phyloP scores from a whole-genome alignment of 306 rosid species.

The Malus domestica region ASM211411v1 NC_041799.1:33092501-33093000 shows the following conservation, averaged over 20 bases:
- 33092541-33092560: slow-evolving; percentile 46
- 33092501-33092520: slow-evolving; percentile 70
- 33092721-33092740: slow-evolving; percentile 47
- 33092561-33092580: slow-evolving; percentile 68
- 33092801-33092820: slow-evolving; percentile 53
- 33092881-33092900: slow-evolving; percentile 54
- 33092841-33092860: slow-evolving; percentile 50
- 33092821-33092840: slow-evolving; percentile 54
- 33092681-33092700: slow-evolving; percentile 46
- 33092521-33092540: slow-evolving; percentile 79
- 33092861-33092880: slow-evolving; percentile 55
- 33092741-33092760: slow-evolving; percentile 34
- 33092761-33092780: slow-evolving; percentile 41
- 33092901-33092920: slow-evolving; percentile 71
- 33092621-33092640: slow-evolving; percentile 40
- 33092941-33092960: slow-evolving; percentile 55
- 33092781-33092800: slow-evolving; percentile 30
- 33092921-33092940: slow-evolving; percentile 62
- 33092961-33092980: slow-evolving; percentile 70
- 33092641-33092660: slow-evolving; percentile 45
- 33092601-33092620: slow-evolving; percentile 64
- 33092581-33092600: slow-evolving; percentile 78
- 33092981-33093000: slow-evolving; percentile 60
- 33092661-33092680: slow-evolving; percentile 56
- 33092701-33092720: slow-evolving; percentile 24